Conservation (phyloP, 164 flowering plant species). For the Stephania cephalantha region DNA sequence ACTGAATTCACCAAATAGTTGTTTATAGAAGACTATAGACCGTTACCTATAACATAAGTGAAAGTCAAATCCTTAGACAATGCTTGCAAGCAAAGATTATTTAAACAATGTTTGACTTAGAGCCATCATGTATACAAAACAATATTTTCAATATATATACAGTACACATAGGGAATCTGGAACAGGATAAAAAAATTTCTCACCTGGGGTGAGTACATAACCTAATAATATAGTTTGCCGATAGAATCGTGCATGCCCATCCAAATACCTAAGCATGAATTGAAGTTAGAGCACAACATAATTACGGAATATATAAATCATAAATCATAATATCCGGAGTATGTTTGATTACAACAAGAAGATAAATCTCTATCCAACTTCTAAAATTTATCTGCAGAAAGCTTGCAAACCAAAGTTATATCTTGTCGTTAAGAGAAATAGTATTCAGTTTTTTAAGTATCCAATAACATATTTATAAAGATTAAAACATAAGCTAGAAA, state of each 20-base stretch:
- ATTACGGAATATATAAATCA: background rate
- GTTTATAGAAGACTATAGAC: background rate
- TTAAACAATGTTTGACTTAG: background rate
- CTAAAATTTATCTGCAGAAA: background rate
- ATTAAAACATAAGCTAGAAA: background rate
- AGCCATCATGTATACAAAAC: background rate
- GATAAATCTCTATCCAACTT: background rate
- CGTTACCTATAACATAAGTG: background rate
- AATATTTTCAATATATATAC: background rate
- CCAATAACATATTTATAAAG: background rate
- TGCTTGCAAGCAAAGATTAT: background rate
- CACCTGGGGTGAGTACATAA: constrained; percentile 76
- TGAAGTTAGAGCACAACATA: constrained; percentile 9
- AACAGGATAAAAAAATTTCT: background rate
- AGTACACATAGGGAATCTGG: background rate
- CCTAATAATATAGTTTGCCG: constrained; percentile 78
- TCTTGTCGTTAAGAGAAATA: background rate
- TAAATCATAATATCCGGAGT: background rate
- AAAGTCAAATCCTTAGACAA: background rate
- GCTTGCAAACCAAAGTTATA: background rate
- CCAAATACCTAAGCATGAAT: constrained; percentile 54
- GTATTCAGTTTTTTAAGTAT: background rate
- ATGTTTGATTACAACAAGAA: background rate
- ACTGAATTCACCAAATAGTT: too few species aligned
- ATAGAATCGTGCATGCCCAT: constrained; percentile 69